Conservation (phyloP, 2,329 filamentous ascomycete species). For the Apiospora saccharicola region DNA sequence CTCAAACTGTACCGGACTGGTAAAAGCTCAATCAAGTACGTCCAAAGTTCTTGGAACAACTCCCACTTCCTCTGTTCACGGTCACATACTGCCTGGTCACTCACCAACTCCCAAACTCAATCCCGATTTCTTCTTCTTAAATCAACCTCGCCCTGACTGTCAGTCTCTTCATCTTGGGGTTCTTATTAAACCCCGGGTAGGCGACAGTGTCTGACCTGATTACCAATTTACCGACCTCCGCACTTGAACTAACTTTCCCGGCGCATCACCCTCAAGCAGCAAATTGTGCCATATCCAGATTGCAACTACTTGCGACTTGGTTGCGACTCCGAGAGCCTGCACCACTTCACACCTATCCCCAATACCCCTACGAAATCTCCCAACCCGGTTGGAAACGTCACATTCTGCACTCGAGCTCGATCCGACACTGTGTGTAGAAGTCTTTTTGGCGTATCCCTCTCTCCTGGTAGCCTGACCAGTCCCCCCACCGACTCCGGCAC, state of each 20-base stretch:
- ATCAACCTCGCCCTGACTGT: conserved; percentile 5
- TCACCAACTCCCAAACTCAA: conserved; percentile 20
- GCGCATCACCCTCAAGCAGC: conserved; percentile 17
- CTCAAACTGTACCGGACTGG: not conserved
- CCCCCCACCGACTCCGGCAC: conserved; percentile 7
- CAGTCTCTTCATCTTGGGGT: conserved; percentile 14
- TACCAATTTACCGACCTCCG: conserved; percentile 23
- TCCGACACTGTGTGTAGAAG: not conserved
- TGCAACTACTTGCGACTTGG: conserved; percentile 9
- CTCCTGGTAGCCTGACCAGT: not conserved
- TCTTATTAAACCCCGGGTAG: conserved; percentile 14
- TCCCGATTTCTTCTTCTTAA: not conserved
- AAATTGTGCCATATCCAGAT: conserved; percentile 14
- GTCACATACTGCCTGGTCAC: conserved; percentile 8
- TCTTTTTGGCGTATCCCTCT: not conserved
- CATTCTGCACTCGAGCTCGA: not conserved
- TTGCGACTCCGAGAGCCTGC: conserved; percentile 17
- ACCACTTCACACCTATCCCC: not conserved
- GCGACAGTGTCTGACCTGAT: conserved; percentile 19
- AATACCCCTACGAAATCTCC: not conserved
- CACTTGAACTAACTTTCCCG: conserved; percentile 19
- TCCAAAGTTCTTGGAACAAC: conserved; percentile 6
- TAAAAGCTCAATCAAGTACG: conserved; percentile 21
- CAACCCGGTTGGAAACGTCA: not conserved
- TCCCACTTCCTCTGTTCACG: conserved; percentile 11